Evolutionary conservation across 1,284 basidiomycete genomes (phyloP), one percentile per base, ranked within the genome.

Genomic region (Cryptococcus sp.): DNA sequence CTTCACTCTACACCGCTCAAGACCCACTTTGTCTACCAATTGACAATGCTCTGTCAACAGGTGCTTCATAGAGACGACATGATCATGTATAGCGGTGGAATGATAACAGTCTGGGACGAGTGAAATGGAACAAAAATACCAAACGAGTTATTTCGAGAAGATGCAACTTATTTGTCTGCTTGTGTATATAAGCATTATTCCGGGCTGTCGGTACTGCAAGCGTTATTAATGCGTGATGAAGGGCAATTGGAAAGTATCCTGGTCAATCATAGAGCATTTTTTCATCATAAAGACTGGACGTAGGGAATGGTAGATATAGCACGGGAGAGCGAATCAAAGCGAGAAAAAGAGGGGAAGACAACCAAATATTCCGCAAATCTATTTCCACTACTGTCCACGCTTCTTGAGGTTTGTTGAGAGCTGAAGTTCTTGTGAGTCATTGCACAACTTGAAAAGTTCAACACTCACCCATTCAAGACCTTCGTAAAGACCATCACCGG

Each of bases 401-500:
- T 70, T 76, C 76, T 78, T 79, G 61, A 79, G 71, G 72, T 78
- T 79, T 64, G 69, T 72, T 42, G 76, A 78, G 60, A 79, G 75
- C 73, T 74, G 51, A 15, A 14, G n/a, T 30, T 11, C 23, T 41
- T 4, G 42, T 50, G 5, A 38, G 31, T 6, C 7, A 32, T 10
- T 23, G 3, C 11, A 15, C 14, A 15, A 31, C 3, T 31, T 15
- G 7, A 31, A 7, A 10, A 7, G 15, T 44, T n/a, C n/a, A 31
- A 4, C 4, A 64, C 76, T 65, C 49, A 79, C 74, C 91, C 91
- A 95, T 80, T 96, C 92, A 66, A 96, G 83, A 80, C 95, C 95
- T 81, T 99, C 96, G 79, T 98, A 98, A 61, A 98, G 84, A 82
- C 95, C 95, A 77, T 99, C 96, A 73, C 96, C 96, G 71, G 90